A percentile compares a stretch with the other conserved stretches of the same genome.
phyloP scores from a whole-genome alignment of 495 filamentous ascomycete genomes.

The Melanomma pulvis-pyrius region DNA sequence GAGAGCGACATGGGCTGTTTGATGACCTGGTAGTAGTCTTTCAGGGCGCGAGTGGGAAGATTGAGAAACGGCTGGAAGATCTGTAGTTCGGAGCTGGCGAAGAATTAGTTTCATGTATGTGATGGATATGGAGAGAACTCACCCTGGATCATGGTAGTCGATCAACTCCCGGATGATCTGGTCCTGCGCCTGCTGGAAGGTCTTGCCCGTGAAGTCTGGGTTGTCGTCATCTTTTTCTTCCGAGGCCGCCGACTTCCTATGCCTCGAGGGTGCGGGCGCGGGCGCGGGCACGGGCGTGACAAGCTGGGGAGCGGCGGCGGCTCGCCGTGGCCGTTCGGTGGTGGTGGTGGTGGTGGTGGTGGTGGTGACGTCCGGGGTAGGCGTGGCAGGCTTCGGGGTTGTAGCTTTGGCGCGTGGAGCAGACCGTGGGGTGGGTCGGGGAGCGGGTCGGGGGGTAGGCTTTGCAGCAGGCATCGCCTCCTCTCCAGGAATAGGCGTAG shows the following conservation, averaged over 20 bases:
- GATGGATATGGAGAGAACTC: background rate
- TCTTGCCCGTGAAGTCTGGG: constrained; percentile 60
- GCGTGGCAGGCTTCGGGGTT: constrained; percentile 23
- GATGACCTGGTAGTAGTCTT: constrained; percentile 79
- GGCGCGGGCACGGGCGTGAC: background rate
- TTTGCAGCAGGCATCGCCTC: constrained; percentile 7
- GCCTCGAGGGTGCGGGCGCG: constrained; percentile 20
- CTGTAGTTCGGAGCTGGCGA: constrained; percentile 51
- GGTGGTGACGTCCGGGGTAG: constrained; percentile 4
- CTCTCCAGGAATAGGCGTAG: constrained; percentile 64
- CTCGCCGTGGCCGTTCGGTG: constrained; percentile 29
- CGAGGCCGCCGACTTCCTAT: constrained; percentile 19
- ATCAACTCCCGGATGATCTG: constrained; percentile 73
- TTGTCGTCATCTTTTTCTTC: constrained; percentile 54
- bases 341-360: constrained; percentile 15
- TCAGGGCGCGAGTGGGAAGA: constrained; percentile 62
- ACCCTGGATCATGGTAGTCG: constrained; percentile 62
- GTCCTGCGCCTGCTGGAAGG: constrained; percentile 79
- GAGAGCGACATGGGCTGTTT: constrained; percentile 71
- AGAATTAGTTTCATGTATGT: constrained; percentile 8
- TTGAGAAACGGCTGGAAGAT: constrained; percentile 68
- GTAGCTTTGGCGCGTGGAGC: constrained; percentile 27
- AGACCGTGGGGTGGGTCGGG: background rate
- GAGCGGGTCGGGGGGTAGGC: constrained; percentile 6
- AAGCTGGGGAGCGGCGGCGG: constrained; percentile 21